Base-by-base conservation (phyloP, 2,329 filamentous ascomycete species). In the Diplodia intermedia region DNA sequence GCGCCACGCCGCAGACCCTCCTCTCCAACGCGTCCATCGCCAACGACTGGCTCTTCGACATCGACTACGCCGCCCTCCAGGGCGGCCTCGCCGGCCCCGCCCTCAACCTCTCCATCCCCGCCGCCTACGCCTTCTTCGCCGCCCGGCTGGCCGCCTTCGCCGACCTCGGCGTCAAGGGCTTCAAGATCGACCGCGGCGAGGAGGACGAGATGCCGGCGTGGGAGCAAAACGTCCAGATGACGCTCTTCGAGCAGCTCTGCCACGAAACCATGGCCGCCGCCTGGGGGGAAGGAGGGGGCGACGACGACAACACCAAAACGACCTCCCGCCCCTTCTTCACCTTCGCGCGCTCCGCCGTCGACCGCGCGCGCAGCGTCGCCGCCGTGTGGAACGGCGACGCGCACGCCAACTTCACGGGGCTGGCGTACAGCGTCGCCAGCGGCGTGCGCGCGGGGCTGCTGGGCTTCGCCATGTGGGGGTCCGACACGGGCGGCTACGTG, bases 151-250 rank as follows among this genome's bases (percentile, higher is more conserved):
- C 69, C 23, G 72, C 73, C 61, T 80, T 79, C 66, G 70, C 78
- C n/a, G 67, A 70, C 7, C 69, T 78, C 4, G 78, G 78, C 14
- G 75, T 79, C 11, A 75, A 74, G 52, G 78, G 78, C 7, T 80
- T 77, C 68, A 80, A 79, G 68, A 79, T 80, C 65, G 78, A 80
- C 53, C 74, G 78, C 31, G 78, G 78, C 29, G 78, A 80, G 60
- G 78, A 80, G 71, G 73, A 70, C n/a, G 78, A 79, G 69, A 78
- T 79, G 77, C 78, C 78, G 1, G 76, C 73, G 7, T 76, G 71
- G 53, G 74, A 75, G 56, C 78, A 80, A 62, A 80, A 80, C 68
- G 72, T 75, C 31, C 78, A 80, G 67, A 75, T 73, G 69, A 67
- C 71, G 1, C 73, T 78, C 2, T 79, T 79, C 67, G 68, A 75